Evolutionary conservation across 306 rosid genomes (phyloP).

Genomic region (Lithocarpus polystachyus): DNA sequence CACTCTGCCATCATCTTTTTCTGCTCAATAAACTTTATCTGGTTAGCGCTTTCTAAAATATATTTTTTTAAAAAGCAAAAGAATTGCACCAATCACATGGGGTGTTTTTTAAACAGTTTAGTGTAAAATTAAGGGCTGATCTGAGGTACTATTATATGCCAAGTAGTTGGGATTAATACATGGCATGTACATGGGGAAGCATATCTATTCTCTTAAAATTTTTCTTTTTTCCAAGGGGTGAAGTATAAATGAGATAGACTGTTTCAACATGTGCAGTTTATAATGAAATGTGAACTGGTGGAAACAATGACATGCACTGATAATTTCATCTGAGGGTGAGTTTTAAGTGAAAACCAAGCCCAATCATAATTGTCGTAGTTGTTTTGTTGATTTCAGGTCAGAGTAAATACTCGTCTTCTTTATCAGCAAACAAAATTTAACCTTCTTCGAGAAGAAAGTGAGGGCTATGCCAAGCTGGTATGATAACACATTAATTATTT

Average conservation of each 20-base stretch:
- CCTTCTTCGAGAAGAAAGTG: conserved; percentile 99
- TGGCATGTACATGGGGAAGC: not conserved
- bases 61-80: too few relatives aligned
- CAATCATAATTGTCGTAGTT: conserved; percentile 16
- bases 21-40: not conserved
- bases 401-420: conserved; percentile 96
- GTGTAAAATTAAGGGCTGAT: not conserved
- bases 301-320: not conserved
- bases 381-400: conserved; percentile 62
- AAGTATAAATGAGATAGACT: not conserved
- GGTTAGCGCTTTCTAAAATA: too few relatives aligned
- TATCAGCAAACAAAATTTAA: conserved; percentile 98
- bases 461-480: conserved; percentile 99
- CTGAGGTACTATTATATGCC: not conserved
- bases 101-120: too few relatives aligned
- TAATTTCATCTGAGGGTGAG: not conserved
- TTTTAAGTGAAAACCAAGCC: conserved; percentile 1
- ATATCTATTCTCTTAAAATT: not conserved
- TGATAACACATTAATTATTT: conserved; percentile 12
- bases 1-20: not conserved
- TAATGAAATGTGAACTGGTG: not conserved
- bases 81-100: too few relatives aligned
- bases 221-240: not conserved
- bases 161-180: not conserved
- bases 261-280: not conserved